Percentiles rank a stretch among this genome's conserved stretches.
Evolutionary conservation across 805 yeast species (phyloP).

Genomic region (Candida sithepensis): DNA sequence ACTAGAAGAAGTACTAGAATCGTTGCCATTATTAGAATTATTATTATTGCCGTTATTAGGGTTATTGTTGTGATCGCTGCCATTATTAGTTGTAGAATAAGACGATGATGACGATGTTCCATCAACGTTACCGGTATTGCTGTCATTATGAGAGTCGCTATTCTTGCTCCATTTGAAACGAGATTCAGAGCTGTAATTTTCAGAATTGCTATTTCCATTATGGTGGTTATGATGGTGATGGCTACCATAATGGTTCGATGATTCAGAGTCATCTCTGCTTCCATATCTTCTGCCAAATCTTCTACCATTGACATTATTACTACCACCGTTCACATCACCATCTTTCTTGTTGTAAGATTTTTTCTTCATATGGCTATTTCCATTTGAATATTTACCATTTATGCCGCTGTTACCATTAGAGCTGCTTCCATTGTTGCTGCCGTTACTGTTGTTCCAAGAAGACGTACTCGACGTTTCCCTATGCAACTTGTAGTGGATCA

Average conservation of each 20-base stretch:
- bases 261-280: conserved; percentile 1
- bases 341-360: background rate
- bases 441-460: background rate
- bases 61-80: background rate
- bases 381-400: conserved; percentile 1
- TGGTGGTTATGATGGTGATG: background rate
- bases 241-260: background rate
- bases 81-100: background rate
- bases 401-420: conserved; percentile 1
- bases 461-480: conserved; percentile 25
- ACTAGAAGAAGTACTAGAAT: background rate
- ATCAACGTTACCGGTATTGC: background rate
- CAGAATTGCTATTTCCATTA: background rate
- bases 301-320: conserved; percentile 1
- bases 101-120: background rate
- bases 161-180: conserved; percentile 2
- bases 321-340: background rate
- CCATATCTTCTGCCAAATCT: conserved; percentile 4
- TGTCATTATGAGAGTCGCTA: conserved; percentile 3
- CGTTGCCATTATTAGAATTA: background rate
- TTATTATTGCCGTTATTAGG: background rate
- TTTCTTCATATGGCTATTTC: conserved; percentile 4
- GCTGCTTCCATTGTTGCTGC: background rate
- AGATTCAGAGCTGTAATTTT: background rate
- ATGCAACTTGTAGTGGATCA: conserved; percentile 45